Conservation (phyloP, 306 rosid species). For the Vigna mungo region DNA sequence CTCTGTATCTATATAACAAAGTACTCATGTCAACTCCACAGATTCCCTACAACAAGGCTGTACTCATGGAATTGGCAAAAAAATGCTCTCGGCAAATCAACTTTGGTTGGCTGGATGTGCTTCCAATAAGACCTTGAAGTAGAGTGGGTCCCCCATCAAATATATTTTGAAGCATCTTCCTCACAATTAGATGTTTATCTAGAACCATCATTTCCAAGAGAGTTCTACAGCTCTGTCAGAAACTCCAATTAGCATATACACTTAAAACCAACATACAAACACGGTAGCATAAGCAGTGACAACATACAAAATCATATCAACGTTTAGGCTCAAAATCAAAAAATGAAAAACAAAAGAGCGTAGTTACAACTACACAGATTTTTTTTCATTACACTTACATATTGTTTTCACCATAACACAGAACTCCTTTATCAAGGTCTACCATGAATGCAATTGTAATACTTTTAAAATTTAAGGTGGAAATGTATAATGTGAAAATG, state of each 20-base stretch:
- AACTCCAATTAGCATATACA: slow-evolving; percentile 40
- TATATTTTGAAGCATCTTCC: slow-evolving; percentile 74
- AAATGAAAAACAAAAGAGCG: too few species aligned
- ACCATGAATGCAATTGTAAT: too few species aligned
- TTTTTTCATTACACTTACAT: too few species aligned
- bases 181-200: slow-evolving; percentile 70
- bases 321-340: not conserved
- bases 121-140: slow-evolving; percentile 62
- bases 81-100: slow-evolving; percentile 65
- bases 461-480: too few species aligned
- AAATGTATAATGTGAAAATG: too few species aligned
- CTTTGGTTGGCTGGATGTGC: slow-evolving; percentile 53
- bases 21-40: not conserved
- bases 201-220: slow-evolving; percentile 82
- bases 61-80: slow-evolving; percentile 85
- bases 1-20: not conserved
- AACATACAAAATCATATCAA: slow-evolving; percentile 17
- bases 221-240: slow-evolving; percentile 78
- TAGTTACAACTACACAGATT: too few species aligned
- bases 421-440: too few species aligned
- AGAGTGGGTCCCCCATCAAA: slow-evolving; percentile 57
- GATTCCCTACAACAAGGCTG: slow-evolving; percentile 63
- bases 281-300: not conserved
- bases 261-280: not conserved
- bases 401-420: too few species aligned